Evolutionary conservation across 768 basidiomycete species (phyloP).

Genomic region (Phanerochaete carnosa): DNA sequence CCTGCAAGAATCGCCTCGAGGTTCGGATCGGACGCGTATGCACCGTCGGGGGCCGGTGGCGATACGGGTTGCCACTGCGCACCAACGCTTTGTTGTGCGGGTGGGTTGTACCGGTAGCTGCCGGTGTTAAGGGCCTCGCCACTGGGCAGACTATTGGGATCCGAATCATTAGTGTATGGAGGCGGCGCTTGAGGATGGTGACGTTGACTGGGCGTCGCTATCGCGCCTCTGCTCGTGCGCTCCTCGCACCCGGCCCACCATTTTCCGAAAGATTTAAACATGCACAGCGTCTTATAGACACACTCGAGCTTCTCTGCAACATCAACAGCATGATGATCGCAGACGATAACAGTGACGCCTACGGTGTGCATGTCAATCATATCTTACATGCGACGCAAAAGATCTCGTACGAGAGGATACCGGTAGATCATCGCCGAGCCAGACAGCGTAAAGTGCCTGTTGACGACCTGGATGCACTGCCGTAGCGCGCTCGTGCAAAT

Average conservation of each 20-base stretch:
- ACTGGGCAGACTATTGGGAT: too few relatives aligned
- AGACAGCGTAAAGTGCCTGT: constrained; percentile 37
- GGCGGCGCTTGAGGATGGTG: too few relatives aligned
- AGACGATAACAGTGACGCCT: constrained; percentile 36
- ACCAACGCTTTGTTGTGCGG: too few relatives aligned
- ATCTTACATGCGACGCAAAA: background rate
- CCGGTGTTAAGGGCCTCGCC: too few relatives aligned
- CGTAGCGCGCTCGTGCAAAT: constrained; percentile 84
- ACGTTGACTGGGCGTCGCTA: too few relatives aligned
- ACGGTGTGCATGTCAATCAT: background rate
- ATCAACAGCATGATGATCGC: constrained; percentile 53
- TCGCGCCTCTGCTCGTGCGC: too few relatives aligned
- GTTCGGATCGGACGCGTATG: too few relatives aligned
- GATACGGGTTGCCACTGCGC: too few relatives aligned
- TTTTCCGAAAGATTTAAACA: constrained; percentile 3
- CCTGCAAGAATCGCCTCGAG: too few relatives aligned
- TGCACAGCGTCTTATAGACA: constrained; percentile 47
- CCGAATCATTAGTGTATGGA: too few relatives aligned
- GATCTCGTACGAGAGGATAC: background rate
- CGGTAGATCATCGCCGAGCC: background rate
- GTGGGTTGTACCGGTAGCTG: too few relatives aligned
- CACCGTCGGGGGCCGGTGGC: too few relatives aligned
- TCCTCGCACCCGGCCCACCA: background rate
- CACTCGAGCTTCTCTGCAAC: constrained; percentile 45
- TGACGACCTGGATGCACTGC: constrained; percentile 69